Conservation (phyloP, 768 basidiomycete species). For the Collybia mongolica region DNA sequence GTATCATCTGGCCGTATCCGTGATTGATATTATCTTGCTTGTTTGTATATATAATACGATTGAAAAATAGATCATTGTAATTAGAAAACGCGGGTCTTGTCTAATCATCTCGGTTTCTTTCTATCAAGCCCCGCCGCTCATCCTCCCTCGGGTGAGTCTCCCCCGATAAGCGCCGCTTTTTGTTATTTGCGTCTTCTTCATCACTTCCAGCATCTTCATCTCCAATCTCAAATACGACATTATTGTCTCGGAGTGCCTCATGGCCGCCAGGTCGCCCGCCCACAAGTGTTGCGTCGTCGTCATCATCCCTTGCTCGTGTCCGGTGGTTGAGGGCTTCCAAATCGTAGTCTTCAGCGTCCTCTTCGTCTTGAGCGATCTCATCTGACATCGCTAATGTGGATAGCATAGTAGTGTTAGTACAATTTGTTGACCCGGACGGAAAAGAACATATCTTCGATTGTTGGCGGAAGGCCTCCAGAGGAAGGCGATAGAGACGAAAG, state of each 20-base stretch:
- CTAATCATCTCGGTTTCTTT: slow-evolving; percentile 35
- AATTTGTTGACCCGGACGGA: slow-evolving; percentile 13
- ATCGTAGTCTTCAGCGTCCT: slow-evolving; percentile 92
- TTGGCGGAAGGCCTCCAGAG: slow-evolving; percentile 93
- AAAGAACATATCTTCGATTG: slow-evolving; percentile 74
- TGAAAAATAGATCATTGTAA: slow-evolving; percentile 16
- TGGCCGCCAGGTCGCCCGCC: slow-evolving; percentile 52
- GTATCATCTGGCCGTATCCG: slow-evolving; percentile 85
- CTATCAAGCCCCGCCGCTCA: slow-evolving; percentile 71
- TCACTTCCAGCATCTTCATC: slow-evolving; percentile 72
- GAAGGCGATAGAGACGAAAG: slow-evolving; percentile 80
- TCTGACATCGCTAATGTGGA: slow-evolving; percentile 91
- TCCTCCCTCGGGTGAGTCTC: slow-evolving; percentile 49
- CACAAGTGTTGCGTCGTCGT: slow-evolving; percentile 69
- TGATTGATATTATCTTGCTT: slow-evolving; percentile 40
- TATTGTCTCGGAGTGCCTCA: slow-evolving; percentile 54
- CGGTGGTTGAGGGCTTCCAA: slow-evolving; percentile 71
- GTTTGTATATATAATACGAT: slow-evolving; percentile 19
- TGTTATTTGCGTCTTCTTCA: slow-evolving; percentile 51
- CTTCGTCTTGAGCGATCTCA: slow-evolving; percentile 92
- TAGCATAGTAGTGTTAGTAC: slow-evolving; percentile 23
- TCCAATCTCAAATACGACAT: slow-evolving; percentile 89
- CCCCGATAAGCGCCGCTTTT: slow-evolving; percentile 52
- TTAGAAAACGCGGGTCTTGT: slow-evolving; percentile 10
- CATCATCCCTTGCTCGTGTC: slow-evolving; percentile 47